These are phyloP conservation scores for Celoporthe dispersa DNA, from an alignment of 2,329 filamentous ascomycete genomes.

Conservation along the genomic window DNA sequence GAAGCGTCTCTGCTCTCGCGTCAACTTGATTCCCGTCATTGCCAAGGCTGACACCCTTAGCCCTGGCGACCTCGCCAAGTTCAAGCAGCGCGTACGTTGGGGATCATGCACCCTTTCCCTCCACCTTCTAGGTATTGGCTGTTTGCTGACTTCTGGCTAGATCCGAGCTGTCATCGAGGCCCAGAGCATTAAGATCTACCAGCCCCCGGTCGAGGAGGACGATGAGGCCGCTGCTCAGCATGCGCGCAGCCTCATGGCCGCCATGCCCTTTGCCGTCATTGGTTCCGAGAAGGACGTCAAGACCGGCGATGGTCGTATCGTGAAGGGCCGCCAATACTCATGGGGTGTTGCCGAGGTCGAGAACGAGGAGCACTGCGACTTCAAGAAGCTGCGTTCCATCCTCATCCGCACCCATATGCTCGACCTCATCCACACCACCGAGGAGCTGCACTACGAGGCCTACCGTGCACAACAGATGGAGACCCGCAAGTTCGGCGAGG, in stretches of 20 bases:
- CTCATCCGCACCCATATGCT: slow-evolving; percentile 99
- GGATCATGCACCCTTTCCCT: neutral
- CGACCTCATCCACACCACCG: slow-evolving; percentile 98
- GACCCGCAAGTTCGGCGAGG: slow-evolving; percentile 98
- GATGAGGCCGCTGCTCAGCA: slow-evolving; percentile 96
- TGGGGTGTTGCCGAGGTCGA: slow-evolving; percentile 99
- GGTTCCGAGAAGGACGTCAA: slow-evolving; percentile 99
- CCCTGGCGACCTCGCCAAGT: slow-evolving; percentile 85
- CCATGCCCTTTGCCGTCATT: slow-evolving; percentile 98
- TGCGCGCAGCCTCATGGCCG: slow-evolving; percentile 89
- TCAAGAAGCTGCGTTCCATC: slow-evolving; percentile 99
- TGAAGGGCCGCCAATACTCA: slow-evolving; percentile 98
- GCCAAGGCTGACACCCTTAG: slow-evolving; percentile 98
- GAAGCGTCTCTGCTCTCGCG: slow-evolving; percentile 97
- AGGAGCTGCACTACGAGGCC: slow-evolving; percentile 98
- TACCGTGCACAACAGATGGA: slow-evolving; percentile 99
- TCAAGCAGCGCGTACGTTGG: slow-evolving; percentile 84
- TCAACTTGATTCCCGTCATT: slow-evolving; percentile 97
- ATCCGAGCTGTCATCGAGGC: slow-evolving; percentile 95
- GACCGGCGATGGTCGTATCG: slow-evolving; percentile 91
- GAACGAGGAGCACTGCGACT: slow-evolving; percentile 99
- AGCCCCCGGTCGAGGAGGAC: slow-evolving; percentile 96
- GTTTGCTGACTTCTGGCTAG: slow-evolving; percentile 52
- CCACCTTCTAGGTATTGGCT: neutral
- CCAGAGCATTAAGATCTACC: slow-evolving; percentile 99